These are phyloP conservation scores for Plasmodium cynomolgi DNA, from an alignment of 169 alveolate genomes.

Conservation along the genomic window DNA sequence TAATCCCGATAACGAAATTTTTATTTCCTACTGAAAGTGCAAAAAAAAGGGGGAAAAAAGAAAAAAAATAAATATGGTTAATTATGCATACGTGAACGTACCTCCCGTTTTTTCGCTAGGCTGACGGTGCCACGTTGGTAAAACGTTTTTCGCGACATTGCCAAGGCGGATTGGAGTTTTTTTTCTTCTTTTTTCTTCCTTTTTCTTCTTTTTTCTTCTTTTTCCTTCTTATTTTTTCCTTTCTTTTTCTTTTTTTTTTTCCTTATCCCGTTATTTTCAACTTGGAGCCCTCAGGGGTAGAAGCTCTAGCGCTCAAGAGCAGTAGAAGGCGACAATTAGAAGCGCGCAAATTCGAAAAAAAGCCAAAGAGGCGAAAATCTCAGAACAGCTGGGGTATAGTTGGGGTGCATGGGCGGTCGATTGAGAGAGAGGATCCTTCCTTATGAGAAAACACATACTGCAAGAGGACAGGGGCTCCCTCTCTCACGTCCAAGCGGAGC, in stretches of 20 bases:
- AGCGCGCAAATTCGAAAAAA: not conserved
- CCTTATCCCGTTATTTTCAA: no score
- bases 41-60: no score
- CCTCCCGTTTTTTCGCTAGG: not conserved
- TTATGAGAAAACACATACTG: not conserved
- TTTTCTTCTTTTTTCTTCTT: not conserved
- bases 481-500: not conserved
- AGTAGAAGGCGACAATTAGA: not conserved
- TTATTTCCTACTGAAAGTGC: not conserved
- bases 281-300: not conserved
- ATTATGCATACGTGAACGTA: not conserved
- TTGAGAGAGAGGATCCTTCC: not conserved
- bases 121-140: not conserved
- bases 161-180: not conserved
- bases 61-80: no score
- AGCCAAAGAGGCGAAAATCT: not conserved
- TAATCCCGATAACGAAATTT: not conserved
- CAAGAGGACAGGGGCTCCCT: not conserved
- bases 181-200: no score
- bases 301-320: not conserved
- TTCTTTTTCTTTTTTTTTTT: not conserved
- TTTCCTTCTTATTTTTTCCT: no score
- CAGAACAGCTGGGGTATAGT: not conserved
- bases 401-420: not conserved
- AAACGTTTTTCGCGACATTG: not conserved